phyloP scores from a whole-genome alignment of 1,139 yeast genomes.

The Groenewaldozyma sp. region DNA sequence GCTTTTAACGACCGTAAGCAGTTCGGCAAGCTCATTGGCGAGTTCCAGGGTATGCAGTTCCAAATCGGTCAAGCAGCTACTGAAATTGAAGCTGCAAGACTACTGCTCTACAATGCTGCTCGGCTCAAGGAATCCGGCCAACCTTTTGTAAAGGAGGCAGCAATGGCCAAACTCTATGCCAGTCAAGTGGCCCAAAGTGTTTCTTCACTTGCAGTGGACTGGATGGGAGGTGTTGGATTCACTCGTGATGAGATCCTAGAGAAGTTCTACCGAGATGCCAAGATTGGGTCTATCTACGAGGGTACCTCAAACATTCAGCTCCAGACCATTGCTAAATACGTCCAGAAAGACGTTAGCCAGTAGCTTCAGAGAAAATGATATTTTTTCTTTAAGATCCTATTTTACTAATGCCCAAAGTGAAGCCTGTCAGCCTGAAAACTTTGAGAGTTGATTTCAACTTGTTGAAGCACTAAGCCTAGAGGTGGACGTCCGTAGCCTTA shows the following conservation, averaged over 20 bases:
- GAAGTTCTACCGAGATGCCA: constrained; percentile 37
- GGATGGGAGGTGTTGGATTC: constrained; percentile 43
- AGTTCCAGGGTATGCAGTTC: constrained; percentile 40
- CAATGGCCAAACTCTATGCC: constrained; percentile 38
- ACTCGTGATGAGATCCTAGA: constrained; percentile 36
- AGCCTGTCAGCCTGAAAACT: too few relatives aligned
- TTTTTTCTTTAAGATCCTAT: background rate
- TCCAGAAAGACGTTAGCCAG: constrained; percentile 27
- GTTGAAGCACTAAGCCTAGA: too few relatives aligned
- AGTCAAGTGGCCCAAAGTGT: constrained; percentile 35
- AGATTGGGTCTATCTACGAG: constrained; percentile 39
- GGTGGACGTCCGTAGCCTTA: too few relatives aligned
- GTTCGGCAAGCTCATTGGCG: constrained; percentile 36
- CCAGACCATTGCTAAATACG: constrained; percentile 35
- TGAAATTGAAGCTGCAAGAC: constrained; percentile 38
- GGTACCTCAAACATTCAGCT: constrained; percentile 39
- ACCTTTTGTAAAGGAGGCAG: constrained; percentile 36
- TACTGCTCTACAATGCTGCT: constrained; percentile 37
- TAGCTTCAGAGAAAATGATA: background rate
- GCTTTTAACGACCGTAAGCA: constrained; percentile 36
- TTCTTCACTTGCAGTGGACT: constrained; percentile 36
- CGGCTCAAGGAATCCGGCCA: constrained; percentile 36
- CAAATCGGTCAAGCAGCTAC: constrained; percentile 39
- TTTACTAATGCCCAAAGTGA: too few relatives aligned
- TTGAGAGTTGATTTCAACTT: too few relatives aligned